Evolutionary conservation across 345 rosid species (phyloP).

Genomic region (Eucalyptus lansdowneana): DNA sequence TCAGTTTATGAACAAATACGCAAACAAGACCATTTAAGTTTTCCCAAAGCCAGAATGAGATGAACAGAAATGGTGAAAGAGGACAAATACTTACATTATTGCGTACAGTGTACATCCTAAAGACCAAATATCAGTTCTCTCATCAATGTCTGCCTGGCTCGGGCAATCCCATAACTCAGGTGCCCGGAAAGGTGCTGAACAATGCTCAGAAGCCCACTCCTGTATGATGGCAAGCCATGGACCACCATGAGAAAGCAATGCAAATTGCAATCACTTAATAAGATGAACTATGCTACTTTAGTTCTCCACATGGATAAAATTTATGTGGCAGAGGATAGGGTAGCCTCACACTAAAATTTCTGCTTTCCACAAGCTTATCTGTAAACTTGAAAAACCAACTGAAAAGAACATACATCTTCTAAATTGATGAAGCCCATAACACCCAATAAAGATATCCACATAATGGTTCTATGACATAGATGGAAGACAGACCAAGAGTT

Average conservation of each 20-base stretch:
- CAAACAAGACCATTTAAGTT: neutral
- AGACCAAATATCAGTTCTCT: constrained; percentile 98
- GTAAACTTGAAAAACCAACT: neutral
- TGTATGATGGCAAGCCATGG: constrained; percentile 3
- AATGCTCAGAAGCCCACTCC: constrained; percentile 99
- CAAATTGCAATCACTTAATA: neutral
- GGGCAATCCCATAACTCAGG: constrained; percentile 99
- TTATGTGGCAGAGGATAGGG: neutral
- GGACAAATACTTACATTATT: constrained; percentile 54
- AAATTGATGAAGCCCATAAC: neutral
- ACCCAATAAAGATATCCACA: neutral
- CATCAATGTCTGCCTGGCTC: constrained; percentile 89
- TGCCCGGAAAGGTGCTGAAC: constrained; percentile 96
- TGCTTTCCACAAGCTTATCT: neutral
- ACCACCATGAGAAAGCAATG: neutral
- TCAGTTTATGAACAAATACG: neutral
- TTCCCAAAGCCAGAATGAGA: neutral
- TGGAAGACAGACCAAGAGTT: neutral
- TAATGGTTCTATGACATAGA: neutral
- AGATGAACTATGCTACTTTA: neutral
- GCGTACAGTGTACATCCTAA: constrained; percentile 97
- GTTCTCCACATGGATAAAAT: neutral
- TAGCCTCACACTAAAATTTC: neutral
- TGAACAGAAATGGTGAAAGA: neutral
- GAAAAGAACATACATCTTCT: neutral